Evolutionary conservation across 208 protist genomes (phyloP), one percentile per base, ranked within the genome.

Genomic region (Porcisia hertigi): DNA sequence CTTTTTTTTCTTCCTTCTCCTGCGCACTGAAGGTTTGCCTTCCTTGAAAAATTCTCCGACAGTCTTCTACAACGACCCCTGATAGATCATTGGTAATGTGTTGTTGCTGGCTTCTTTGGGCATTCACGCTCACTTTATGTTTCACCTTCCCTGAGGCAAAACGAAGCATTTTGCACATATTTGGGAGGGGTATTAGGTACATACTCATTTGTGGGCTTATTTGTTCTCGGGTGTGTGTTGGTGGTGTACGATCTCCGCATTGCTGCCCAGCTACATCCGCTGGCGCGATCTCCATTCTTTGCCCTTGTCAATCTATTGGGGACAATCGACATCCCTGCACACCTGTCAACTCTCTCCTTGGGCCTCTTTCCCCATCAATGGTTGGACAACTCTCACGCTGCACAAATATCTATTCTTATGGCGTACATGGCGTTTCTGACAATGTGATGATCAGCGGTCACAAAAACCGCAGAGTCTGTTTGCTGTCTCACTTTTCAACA

Each of bases 1-100:
- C 64, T 63, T 73, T 20, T 71, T 71, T 71, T 47, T 77, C 54
- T 71, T 47, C 30, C 30, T 30, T 60, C 14, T 60, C 57, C 57
- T 66, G 62, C 39, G 62, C 62, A 23, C 39, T 66, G 18, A 36
- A 2, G 20, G 11, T 45, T 39, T 60, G 67, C 36, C 36, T 60
- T 72, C 7, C 53, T 60, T 18, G 3, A 25, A 52, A 11, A 25
- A 20, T 30, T 75, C n/a, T 75, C n/a, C 20, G 62, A 12, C 39
- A 34, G 23, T 66, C 16, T 66, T 16, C 39, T 66, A 43, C 62
- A 49, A 47, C 62, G 16, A 25, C 62, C 18, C 30, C 62, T 49
- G 39, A 66, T 45, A 18, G 20, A 18, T 9, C 62, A 66, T 43
- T 49, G 20, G 36, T 23, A 20, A 20, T 59, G 14, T 66, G 62